phyloP scores from a whole-genome alignment of 2,329 filamentous ascomycete genomes.

The Hypoxylon sp. region DNA sequence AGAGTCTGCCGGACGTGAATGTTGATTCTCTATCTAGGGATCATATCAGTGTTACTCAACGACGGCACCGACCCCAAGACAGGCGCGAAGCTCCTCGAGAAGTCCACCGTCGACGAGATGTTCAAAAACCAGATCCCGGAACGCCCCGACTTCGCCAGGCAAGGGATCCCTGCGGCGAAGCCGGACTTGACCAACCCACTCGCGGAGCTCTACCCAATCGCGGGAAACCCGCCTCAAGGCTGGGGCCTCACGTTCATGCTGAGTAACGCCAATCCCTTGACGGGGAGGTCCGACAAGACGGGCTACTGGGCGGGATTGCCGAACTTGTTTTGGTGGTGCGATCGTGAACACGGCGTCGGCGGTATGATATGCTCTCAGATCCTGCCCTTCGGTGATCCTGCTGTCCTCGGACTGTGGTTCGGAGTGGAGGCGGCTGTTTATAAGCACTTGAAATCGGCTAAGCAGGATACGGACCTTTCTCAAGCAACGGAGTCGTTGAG shows the following conservation, averaged over 20 bases:
- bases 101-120: slow-evolving; percentile 73
- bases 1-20: not conserved
- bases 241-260: slow-evolving; percentile 75
- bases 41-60: slow-evolving; percentile 75
- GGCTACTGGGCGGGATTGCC: slow-evolving; percentile 72
- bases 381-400: slow-evolving; percentile 63
- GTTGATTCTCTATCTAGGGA: slow-evolving; percentile 57
- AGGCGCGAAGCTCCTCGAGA: slow-evolving; percentile 66
- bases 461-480: not conserved
- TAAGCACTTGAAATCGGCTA: slow-evolving; percentile 28
- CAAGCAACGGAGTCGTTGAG: not conserved
- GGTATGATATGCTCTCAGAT: slow-evolving; percentile 67
- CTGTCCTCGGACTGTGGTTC: slow-evolving; percentile 60
- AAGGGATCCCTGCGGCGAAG: slow-evolving; percentile 63
- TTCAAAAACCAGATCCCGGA: slow-evolving; percentile 74
- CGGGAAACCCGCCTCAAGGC: slow-evolving; percentile 69
- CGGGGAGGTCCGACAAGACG: slow-evolving; percentile 67
- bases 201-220: slow-evolving; percentile 65
- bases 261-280: slow-evolving; percentile 60
- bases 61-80: slow-evolving; percentile 73
- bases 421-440: slow-evolving; percentile 60
- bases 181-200: slow-evolving; percentile 64
- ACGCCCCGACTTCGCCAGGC: slow-evolving; percentile 67
- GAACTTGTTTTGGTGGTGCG: slow-evolving; percentile 75
- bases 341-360: slow-evolving; percentile 71